Conservation (phyloP, 805 yeast species). For the Metschnikowia corniflorae region DNA sequence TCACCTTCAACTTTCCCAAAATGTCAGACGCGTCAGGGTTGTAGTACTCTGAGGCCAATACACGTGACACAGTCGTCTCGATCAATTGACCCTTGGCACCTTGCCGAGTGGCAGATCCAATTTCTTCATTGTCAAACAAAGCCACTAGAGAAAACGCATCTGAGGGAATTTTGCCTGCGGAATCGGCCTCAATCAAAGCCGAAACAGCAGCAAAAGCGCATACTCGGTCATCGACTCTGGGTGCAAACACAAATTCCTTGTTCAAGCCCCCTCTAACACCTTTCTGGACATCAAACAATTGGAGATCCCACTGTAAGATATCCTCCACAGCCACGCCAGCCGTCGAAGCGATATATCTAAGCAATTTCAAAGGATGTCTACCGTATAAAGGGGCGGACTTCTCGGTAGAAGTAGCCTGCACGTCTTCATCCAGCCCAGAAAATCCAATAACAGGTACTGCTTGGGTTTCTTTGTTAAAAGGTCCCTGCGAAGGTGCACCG, state of each 20-base stretch:
- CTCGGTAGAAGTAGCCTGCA: slow-evolving; percentile 54
- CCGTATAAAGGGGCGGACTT: slow-evolving; percentile 62
- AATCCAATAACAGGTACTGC: slow-evolving; percentile 78
- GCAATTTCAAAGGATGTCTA: slow-evolving; percentile 61
- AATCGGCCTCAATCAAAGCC: slow-evolving; percentile 47
- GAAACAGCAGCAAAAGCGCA: slow-evolving; percentile 71
- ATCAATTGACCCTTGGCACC: slow-evolving; percentile 79
- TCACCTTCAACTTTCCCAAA: slow-evolving; percentile 31
- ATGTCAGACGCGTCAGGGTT: slow-evolving; percentile 18
- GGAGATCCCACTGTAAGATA: slow-evolving; percentile 68
- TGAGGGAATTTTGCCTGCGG: slow-evolving; percentile 19
- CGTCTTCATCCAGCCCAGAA: slow-evolving; percentile 34
- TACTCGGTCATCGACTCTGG: slow-evolving; percentile 81
- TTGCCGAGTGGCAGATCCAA: slow-evolving; percentile 75
- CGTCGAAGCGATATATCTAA: slow-evolving; percentile 64
- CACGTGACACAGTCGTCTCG: slow-evolving; percentile 61
- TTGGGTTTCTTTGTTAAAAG: slow-evolving; percentile 73
- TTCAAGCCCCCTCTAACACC: slow-evolving; percentile 76
- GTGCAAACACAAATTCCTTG: slow-evolving; percentile 73
- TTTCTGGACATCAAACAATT: slow-evolving; percentile 76
- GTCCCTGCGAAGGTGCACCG: slow-evolving; percentile 64
- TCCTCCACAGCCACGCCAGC: slow-evolving; percentile 59
- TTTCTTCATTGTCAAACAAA: slow-evolving; percentile 76
- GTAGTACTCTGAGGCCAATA: slow-evolving; percentile 31
- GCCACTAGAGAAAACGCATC: slow-evolving; percentile 57